Conservation (phyloP, 371 early-diverging fungal genomes). For the Rhizopus sp. region DNA sequence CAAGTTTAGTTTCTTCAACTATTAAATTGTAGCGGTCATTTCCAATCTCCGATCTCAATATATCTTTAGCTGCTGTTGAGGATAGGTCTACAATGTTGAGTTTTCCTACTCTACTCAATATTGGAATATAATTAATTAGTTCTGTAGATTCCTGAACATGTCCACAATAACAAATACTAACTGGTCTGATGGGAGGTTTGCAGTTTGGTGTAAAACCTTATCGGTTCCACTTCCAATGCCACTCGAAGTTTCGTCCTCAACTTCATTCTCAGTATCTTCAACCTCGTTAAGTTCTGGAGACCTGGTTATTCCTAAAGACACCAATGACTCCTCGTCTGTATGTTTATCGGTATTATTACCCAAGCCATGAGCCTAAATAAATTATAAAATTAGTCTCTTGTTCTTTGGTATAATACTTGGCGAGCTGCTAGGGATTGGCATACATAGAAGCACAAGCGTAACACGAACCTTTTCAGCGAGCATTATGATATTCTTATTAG, state of each 20-base stretch:
- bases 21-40: slow-evolving; percentile 11
- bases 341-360: slow-evolving; percentile 9
- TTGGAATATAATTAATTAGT: slow-evolving; percentile 10
- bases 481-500: slow-evolving; percentile 13
- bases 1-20: slow-evolving; percentile 9
- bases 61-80: slow-evolving; percentile 6
- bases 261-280: too few species aligned
- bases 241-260: slow-evolving; percentile 3
- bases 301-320: too few species aligned
- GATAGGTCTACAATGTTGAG: slow-evolving; percentile 13
- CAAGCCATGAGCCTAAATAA: slow-evolving; percentile 13
- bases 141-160: slow-evolving; percentile 7
- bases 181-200: slow-evolving; percentile 8
- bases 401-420: too few species aligned
- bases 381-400: slow-evolving; percentile 13
- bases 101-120: slow-evolving; percentile 13
- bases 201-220: slow-evolving; percentile 7
- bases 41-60: slow-evolving; percentile 13
- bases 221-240: too few species aligned
- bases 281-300: too few species aligned
- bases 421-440: slow-evolving; percentile 13
- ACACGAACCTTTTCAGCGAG: slow-evolving; percentile 17
- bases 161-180: slow-evolving; percentile 9
- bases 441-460: slow-evolving; percentile 12
- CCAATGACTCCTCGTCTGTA: too few species aligned